These are phyloP conservation scores for Lepidium didymum DNA, from an alignment of 345 rosid genomes.

Conservation along the genomic window DNA sequence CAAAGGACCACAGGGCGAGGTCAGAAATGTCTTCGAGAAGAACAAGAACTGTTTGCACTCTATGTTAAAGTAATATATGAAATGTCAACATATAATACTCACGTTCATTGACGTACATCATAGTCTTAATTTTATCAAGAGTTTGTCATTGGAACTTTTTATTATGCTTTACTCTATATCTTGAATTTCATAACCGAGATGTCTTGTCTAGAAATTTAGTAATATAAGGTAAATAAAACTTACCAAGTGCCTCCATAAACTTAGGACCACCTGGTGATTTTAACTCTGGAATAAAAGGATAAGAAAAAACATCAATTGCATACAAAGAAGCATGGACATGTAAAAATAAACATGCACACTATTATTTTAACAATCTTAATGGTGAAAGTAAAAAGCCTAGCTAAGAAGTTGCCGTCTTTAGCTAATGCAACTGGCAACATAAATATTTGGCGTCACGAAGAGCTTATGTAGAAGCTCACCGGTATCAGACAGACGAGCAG, in stretches of 20 bases:
- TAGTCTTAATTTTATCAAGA: neutral
- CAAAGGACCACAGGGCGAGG: neutral
- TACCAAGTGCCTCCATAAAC: conserved; percentile 80
- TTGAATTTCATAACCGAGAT: conserved; percentile 2
- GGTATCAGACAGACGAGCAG: conserved; percentile 51
- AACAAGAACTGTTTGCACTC: neutral
- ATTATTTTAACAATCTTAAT: neutral
- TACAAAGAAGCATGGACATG: neutral
- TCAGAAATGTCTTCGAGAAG: conserved; percentile 4
- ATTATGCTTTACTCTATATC: neutral
- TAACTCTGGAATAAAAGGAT: conserved; percentile 45
- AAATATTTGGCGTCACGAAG: neutral
- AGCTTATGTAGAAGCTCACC: conserved; percentile 38
- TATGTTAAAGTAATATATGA: neutral
- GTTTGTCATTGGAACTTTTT: neutral
- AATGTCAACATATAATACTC: neutral
- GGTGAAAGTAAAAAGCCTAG: neutral
- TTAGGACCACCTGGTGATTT: conserved; percentile 86
- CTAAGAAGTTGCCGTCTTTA: neutral
- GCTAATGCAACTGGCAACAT: neutral
- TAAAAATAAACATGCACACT: neutral
- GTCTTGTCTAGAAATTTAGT: neutral
- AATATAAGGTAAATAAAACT: conserved; percentile 24
- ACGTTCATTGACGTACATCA: neutral
- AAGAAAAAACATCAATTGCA: conserved; percentile 4